Percentiles rank a stretch among this genome's conserved stretches.
phyloP scores from a whole-genome alignment of 768 basidiomycete species.

The button mushroom (Agaricus bisporus) region DNA sequence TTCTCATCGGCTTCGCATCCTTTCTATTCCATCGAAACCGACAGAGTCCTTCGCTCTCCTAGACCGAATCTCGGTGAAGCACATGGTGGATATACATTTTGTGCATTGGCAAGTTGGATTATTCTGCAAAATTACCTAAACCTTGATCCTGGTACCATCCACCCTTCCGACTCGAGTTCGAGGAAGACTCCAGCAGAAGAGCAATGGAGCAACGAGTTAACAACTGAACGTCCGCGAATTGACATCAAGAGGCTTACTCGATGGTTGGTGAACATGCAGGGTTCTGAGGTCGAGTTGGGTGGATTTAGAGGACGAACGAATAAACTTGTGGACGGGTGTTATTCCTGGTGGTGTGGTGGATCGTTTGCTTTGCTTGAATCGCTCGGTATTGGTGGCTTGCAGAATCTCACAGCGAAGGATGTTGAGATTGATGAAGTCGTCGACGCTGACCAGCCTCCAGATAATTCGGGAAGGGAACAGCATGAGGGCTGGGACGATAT shows the following conservation, averaged over 20 bases:
- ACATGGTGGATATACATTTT: slow-evolving; percentile 97
- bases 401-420: slow-evolving; percentile 24
- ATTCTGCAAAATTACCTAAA: slow-evolving; percentile 58
- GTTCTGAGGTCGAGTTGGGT: slow-evolving; percentile 73
- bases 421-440: slow-evolving; percentile 18
- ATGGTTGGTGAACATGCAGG: slow-evolving; percentile 88
- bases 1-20: slow-evolving; percentile 79
- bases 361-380: slow-evolving; percentile 74
- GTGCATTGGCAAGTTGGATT: slow-evolving; percentile 80
- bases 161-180: background rate
- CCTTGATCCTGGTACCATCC: slow-evolving; percentile 5
- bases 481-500: slow-evolving; percentile 57
- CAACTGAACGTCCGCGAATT: slow-evolving; percentile 33
- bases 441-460: slow-evolving; percentile 7
- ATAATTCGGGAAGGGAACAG: background rate
- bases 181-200: background rate
- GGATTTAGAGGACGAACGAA: slow-evolving; percentile 94
- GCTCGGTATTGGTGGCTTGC: slow-evolving; percentile 33
- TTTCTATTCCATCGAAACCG: slow-evolving; percentile 35
- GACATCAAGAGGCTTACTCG: slow-evolving; percentile 58
- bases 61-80: slow-evolving; percentile 89
- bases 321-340: slow-evolving; percentile 99
- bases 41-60: slow-evolving; percentile 31
- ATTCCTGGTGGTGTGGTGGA: slow-evolving; percentile 99
- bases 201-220: slow-evolving; percentile 5